phyloP scores from a whole-genome alignment of 2,329 filamentous ascomycete genomes.

The Colletotrichum eleusines region DNA sequence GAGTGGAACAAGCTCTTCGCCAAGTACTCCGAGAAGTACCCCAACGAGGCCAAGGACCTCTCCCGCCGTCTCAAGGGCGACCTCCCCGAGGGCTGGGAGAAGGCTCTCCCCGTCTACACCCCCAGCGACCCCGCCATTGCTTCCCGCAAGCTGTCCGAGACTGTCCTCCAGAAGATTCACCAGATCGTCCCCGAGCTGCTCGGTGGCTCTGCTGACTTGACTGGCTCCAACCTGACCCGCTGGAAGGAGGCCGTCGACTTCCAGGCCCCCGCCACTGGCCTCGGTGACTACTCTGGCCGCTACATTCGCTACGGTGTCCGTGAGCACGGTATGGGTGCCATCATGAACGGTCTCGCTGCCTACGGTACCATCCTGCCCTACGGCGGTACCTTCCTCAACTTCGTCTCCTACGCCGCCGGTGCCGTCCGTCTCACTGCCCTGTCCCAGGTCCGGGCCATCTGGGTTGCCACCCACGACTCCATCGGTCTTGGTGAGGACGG shows the following conservation, averaged over 20 bases:
- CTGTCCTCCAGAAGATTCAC: slow-evolving; percentile 90
- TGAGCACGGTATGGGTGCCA: slow-evolving; percentile 91
- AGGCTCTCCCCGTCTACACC: slow-evolving; percentile 91
- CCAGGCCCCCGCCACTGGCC: slow-evolving; percentile 87
- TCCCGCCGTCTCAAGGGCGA: slow-evolving; percentile 82
- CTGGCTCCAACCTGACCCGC: slow-evolving; percentile 97
- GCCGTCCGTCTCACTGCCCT: slow-evolving; percentile 94
- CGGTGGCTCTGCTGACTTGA: slow-evolving; percentile 97
- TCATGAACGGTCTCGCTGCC: slow-evolving; percentile 94
- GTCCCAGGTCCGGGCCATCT: slow-evolving; percentile 90
- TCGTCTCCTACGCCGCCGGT: slow-evolving; percentile 97
- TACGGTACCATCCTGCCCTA: slow-evolving; percentile 97
- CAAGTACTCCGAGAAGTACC: slow-evolving; percentile 85
- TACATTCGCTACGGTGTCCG: slow-evolving; percentile 94
- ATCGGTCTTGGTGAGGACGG: slow-evolving; percentile 99
- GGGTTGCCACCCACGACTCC: slow-evolving; percentile 98
- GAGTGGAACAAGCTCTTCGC: slow-evolving; percentile 96
- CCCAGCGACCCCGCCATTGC: slow-evolving; percentile 86
- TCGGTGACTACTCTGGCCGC: slow-evolving; percentile 91
- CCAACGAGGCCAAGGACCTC: slow-evolving; percentile 84
- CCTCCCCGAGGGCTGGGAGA: slow-evolving; percentile 97
- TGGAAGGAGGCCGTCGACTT: slow-evolving; percentile 99
- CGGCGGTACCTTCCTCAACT: slow-evolving; percentile 98
- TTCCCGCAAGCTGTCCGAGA: slow-evolving; percentile 96
- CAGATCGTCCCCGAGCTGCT: slow-evolving; percentile 87